A percentile compares a stretch with the other conserved stretches of the same genome.
phyloP scores from a whole-genome alignment of 345 rosid species.

The Camelina laxa region DNA sequence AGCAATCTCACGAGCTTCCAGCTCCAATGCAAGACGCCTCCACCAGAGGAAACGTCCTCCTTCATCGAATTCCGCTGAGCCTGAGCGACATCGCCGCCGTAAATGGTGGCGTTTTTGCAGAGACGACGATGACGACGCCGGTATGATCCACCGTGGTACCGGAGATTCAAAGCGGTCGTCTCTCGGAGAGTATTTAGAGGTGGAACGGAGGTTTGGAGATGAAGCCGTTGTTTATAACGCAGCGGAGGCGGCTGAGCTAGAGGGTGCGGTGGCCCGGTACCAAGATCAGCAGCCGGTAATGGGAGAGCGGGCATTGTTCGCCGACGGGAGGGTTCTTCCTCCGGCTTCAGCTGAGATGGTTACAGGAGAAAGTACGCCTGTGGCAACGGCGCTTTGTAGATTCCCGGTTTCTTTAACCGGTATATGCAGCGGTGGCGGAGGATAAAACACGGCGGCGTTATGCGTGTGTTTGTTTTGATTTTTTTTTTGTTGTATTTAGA shows the following conservation, averaged over 20 bases:
- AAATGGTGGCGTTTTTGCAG: slow-evolving; percentile 92
- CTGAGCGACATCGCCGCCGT: slow-evolving; percentile 57
- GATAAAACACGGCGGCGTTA: slow-evolving; percentile 27
- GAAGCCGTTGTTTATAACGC: slow-evolving; percentile 56
- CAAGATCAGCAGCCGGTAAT: slow-evolving; percentile 40
- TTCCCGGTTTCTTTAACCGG: slow-evolving; percentile 77
- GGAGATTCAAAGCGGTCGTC: slow-evolving; percentile 67
- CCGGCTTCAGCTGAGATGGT: slow-evolving; percentile 49
- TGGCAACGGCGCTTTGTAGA: slow-evolving; percentile 55
- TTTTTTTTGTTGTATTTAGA: neutral
- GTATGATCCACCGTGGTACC: neutral
- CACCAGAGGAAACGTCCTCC: slow-evolving; percentile 44
- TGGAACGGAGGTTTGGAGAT: slow-evolving; percentile 85
- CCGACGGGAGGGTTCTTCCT: slow-evolving; percentile 86
- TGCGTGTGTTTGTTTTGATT: neutral
- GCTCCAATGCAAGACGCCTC: slow-evolving; percentile 20
- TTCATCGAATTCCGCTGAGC: slow-evolving; percentile 41
- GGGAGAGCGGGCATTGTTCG: slow-evolving; percentile 65
- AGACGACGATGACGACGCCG: slow-evolving; percentile 50
- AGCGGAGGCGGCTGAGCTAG: slow-evolving; percentile 62
- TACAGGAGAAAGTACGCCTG: slow-evolving; percentile 50
- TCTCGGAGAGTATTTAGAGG: slow-evolving; percentile 86
- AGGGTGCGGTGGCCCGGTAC: slow-evolving; percentile 50
- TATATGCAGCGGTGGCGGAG: slow-evolving; percentile 69
- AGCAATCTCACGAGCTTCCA: slow-evolving; percentile 33